These are phyloP conservation scores for Chlamydomonas incerta DNA, from an alignment of 139 green algal species.

Conservation along the genomic window DNA sequence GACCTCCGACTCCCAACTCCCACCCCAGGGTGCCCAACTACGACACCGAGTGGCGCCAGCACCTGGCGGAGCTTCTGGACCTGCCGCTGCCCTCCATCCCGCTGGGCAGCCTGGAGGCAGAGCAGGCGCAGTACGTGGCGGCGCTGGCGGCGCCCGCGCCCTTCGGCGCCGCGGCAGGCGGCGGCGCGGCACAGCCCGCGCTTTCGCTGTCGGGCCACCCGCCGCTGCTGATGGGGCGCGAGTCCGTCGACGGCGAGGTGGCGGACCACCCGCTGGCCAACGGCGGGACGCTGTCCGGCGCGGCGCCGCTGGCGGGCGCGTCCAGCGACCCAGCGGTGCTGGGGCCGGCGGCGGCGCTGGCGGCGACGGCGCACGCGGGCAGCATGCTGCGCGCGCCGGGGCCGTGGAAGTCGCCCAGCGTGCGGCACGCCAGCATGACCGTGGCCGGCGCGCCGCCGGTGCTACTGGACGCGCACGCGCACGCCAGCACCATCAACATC, in stretches of 20 bases:
- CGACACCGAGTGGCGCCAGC: constrained; percentile 54
- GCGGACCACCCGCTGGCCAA: not conserved
- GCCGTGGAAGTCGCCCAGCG: constrained; percentile 31
- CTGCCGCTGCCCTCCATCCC: constrained; percentile 44
- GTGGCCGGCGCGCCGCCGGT: not conserved
- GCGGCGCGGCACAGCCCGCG: too few species aligned
- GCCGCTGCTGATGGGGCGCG: too few species aligned
- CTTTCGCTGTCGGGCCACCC: too few species aligned
- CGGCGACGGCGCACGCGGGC: not conserved
- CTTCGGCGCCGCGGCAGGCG: too few species aligned
- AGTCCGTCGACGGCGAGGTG: too few species aligned
- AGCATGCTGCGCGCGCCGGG: not conserved
- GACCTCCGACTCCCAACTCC: too few species aligned
- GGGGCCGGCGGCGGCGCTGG: not conserved
- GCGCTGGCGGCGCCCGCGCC: not conserved
- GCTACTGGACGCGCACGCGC: constrained; percentile 15
- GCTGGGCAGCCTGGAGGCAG: constrained; percentile 28
- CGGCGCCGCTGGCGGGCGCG: too few species aligned
- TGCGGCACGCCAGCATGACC: constrained; percentile 32
- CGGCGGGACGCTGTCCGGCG: not conserved
- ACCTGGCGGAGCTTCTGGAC: constrained; percentile 57
- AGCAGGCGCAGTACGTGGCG: constrained; percentile 7
- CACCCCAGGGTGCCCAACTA: constrained; percentile 42
- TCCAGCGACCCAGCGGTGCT: not conserved
- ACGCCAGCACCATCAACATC: constrained; percentile 12